These are phyloP conservation scores for Xylaria multiplex DNA, from an alignment of 2,329 filamentous ascomycete genomes.

Conservation along the genomic window DNA sequence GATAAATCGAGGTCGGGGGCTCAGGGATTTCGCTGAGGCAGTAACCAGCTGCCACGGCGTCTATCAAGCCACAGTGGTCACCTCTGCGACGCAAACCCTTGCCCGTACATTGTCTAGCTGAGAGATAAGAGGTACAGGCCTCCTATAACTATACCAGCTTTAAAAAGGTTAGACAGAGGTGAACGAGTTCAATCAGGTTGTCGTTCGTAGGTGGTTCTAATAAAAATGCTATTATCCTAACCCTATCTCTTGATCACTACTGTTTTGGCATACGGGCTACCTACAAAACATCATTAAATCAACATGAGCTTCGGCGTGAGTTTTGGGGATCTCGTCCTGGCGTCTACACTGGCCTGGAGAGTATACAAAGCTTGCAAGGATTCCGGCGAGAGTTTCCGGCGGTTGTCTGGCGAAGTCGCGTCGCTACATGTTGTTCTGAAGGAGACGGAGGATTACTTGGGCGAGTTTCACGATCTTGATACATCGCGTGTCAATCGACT, in stretches of 20 bases:
- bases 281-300: neutral
- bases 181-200: no score
- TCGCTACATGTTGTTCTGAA: slow-evolving; percentile 44
- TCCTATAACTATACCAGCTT: neutral
- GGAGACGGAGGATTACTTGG: slow-evolving; percentile 42
- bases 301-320: slow-evolving; percentile 39
- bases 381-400: slow-evolving; percentile 44
- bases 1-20: no score
- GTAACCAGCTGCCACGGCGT: neutral
- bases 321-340: slow-evolving; percentile 39
- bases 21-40: no score
- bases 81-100: neutral
- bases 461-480: slow-evolving; percentile 39
- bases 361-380: slow-evolving; percentile 47
- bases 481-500: slow-evolving; percentile 38
- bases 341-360: slow-evolving; percentile 41
- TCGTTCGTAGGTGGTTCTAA: neutral
- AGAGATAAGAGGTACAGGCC: neutral
- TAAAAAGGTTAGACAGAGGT: neutral
- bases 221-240: no score
- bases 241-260: neutral
- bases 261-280: no score
- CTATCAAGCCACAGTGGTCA: slow-evolving; percentile 1
- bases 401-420: slow-evolving; percentile 42
- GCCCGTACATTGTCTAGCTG: neutral